Conservation (phyloP, 768 basidiomycete genomes). For the Russula vinacea region DNA sequence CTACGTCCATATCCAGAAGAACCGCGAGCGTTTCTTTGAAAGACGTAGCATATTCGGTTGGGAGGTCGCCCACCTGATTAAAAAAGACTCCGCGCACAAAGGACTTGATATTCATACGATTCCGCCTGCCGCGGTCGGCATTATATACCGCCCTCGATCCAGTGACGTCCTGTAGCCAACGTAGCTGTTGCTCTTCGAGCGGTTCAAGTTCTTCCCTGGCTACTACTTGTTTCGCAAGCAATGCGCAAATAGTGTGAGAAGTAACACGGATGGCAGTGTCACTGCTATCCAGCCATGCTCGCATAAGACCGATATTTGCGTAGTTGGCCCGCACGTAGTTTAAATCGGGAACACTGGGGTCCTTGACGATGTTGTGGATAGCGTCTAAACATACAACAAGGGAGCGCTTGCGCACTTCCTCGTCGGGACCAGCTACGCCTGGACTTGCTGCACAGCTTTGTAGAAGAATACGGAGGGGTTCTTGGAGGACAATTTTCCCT, state of each 20-base stretch:
- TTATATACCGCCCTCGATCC: no score
- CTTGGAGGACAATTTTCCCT: background rate
- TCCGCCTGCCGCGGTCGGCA: no score
- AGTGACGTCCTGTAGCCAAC: no score
- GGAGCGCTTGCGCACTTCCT: background rate
- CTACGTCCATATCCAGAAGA: no score
- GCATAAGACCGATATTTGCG: background rate
- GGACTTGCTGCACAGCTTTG: background rate
- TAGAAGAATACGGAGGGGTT: background rate
- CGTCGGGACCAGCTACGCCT: background rate
- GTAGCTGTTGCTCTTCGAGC: background rate
- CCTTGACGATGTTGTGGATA: background rate
- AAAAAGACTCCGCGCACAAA: no score
- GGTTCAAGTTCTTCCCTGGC: background rate
- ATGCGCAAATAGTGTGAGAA: background rate
- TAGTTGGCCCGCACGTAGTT: background rate
- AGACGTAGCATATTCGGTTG: no score
- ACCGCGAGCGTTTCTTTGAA: no score
- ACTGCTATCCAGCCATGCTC: no score
- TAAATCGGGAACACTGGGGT: background rate
- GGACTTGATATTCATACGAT: no score
- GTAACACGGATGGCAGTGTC: background rate
- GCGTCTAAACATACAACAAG: background rate
- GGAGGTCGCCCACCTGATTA: no score
- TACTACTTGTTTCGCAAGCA: background rate